phyloP scores from a whole-genome alignment of 768 basidiomycete genomes.

The Inosperma sp. region DNA sequence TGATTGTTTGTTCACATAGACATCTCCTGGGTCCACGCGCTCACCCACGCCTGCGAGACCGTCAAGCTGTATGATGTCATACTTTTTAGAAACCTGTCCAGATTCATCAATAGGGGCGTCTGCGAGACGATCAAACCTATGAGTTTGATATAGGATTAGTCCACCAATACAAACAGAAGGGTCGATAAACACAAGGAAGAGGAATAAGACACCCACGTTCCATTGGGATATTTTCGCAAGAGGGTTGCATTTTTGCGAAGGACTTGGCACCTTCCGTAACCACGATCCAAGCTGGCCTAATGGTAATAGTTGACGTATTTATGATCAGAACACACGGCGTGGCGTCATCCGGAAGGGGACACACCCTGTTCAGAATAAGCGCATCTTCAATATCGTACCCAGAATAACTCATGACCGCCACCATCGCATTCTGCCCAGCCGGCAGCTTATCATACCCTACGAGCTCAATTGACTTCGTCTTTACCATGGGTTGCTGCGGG shows the following conservation, averaged over 20 bases:
- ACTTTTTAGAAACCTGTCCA: conserved; percentile 75
- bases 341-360: not conserved
- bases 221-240: conserved; percentile 94
- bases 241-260: conserved; percentile 92
- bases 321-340: not conserved
- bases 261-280: conserved; percentile 97
- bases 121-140: conserved; percentile 87
- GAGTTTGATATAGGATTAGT: conserved; percentile 13
- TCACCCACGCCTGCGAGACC: conserved; percentile 95
- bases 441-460: conserved; percentile 95
- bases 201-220: conserved; percentile 62
- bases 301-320: not conserved
- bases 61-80: conserved; percentile 87
- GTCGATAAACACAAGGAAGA: not conserved
- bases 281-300: conserved; percentile 92
- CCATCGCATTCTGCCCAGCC: conserved; percentile 96
- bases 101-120: conserved; percentile 86
- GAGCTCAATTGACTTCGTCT: conserved; percentile 96
- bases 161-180: conserved; percentile 6
- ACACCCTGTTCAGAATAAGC: conserved; percentile 87
- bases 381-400: conserved; percentile 99
- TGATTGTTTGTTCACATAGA: conserved; percentile 96
- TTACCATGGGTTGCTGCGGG: conserved; percentile 99
- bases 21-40: conserved; percentile 85
- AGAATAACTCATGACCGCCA: conserved; percentile 99